Evolutionary conservation across 371 early-diverging fungal species (phyloP), one percentile per base, ranked within the genome.

Genomic region (Rhizopus arrhizus): DNA sequence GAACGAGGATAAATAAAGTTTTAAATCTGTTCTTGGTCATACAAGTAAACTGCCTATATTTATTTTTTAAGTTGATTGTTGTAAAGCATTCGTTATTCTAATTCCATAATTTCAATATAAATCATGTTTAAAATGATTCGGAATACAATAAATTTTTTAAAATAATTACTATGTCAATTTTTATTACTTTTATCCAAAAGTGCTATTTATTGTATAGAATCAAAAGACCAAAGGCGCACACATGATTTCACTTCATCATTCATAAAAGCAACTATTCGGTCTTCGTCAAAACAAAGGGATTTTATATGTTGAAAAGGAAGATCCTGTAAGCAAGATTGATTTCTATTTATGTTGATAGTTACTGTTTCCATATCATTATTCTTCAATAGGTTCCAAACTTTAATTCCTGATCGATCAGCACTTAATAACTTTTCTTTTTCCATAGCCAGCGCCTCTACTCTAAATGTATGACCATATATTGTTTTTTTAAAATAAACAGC

Each of bases 391-490:
- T 81, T 70, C 81, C 81, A 81, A 16, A 81, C 40, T 47, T 74
- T 75, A 12, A 81, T 57, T 2, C 76, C 74, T n/a, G 70, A 66
- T 34, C 72, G 54, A 61, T 81, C 81, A 5, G 70, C 76, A 51
- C 81, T 81, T 10, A 81, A 67, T 0, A 81, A 51, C n/a, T 69
- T 62, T 42, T 71, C 64, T 15, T 42, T 64, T 32, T 75, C 58
- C 6, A 81, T 40, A 0, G 81, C 71, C 8, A 81, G 58, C 2
- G 74, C 74, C 31, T 65, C 64, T 0, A 81, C 81, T 45, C 65
- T 65, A 42, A 71, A 79, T 5, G 81, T 77, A 57, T 80, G 81
- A 0, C 83, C 83, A 32, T 74, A 78, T 5, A 82, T 46, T 28
- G 69, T 80, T 13, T 66, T 64, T 13, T 66, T 45, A 56, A 71